Conservation (phyloP, 2,329 filamentous ascomycete genomes). For the Hymenoscyphus scutula region DNA sequence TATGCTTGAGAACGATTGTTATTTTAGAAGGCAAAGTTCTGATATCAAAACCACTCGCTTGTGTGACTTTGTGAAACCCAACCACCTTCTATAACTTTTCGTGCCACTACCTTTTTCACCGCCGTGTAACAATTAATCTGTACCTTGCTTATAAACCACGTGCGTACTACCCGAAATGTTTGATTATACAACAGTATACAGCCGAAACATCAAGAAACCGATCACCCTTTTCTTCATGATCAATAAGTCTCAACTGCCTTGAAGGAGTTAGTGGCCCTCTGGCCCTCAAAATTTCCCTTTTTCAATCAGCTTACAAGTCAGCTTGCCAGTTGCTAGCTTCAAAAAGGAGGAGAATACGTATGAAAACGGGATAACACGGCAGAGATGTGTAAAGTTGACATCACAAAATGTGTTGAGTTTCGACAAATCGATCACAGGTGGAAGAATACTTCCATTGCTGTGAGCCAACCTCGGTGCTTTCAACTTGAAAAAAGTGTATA, state of each 20-base stretch:
- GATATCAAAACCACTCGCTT: not conserved
- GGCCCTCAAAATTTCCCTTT: not conserved
- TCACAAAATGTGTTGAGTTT: not conserved
- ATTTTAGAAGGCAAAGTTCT: not conserved
- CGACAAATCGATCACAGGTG: not conserved
- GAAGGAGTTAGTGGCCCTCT: not conserved
- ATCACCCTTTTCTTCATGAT: not conserved
- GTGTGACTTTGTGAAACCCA: not conserved
- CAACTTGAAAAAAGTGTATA: not conserved
- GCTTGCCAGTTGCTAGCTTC: not conserved
- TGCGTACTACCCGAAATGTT: not conserved
- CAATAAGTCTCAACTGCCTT: not conserved
- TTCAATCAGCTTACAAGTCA: conserved; percentile 2
- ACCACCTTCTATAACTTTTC: not conserved
- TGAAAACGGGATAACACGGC: not conserved
- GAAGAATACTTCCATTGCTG: not conserved
- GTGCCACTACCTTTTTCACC: not conserved
- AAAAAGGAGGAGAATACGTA: not conserved
- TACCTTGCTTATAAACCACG: not conserved
- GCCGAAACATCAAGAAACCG: not conserved
- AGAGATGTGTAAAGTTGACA: not conserved
- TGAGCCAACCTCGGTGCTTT: not conserved
- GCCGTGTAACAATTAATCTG: not conserved
- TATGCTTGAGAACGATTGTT: too few relatives aligned
- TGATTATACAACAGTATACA: not conserved